phyloP scores from a whole-genome alignment of 176 grass and related monocot genomes.

The Elaeis guineensis region DNA sequence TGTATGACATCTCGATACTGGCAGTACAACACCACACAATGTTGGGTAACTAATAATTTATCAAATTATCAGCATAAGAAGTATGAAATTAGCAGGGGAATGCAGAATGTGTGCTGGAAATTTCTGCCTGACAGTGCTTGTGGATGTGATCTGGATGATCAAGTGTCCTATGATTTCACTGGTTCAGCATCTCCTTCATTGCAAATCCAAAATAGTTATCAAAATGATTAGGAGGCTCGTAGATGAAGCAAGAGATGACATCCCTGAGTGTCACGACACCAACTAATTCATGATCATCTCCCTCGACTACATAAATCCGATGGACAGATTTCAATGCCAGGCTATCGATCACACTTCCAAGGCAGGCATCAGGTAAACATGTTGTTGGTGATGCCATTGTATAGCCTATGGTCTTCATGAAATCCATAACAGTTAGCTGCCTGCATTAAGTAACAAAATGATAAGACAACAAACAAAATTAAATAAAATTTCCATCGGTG shows the following conservation, averaged over 20 bases:
- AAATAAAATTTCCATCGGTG: no score
- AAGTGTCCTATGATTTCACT: no score
- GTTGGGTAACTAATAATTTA: no score
- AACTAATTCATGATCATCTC: slow-evolving; percentile 28
- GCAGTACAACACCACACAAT: no score
- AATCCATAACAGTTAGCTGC: slow-evolving; percentile 66
- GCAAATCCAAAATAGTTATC: slow-evolving; percentile 32
- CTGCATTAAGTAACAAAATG: slow-evolving; percentile 13
- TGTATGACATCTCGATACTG: no score
- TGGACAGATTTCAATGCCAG: slow-evolving; percentile 76
- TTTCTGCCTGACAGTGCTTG: no score
- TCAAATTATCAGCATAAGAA: no score
- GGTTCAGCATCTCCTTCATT: slow-evolving; percentile 5
- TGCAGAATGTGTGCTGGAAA: no score
- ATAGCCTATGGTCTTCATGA: slow-evolving; percentile 53
- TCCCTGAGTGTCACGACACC: slow-evolving; percentile 83
- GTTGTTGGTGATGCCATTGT: slow-evolving; percentile 41
- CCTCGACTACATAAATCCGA: slow-evolving; percentile 69
- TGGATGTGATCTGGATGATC: no score
- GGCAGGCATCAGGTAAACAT: slow-evolving; percentile 37
- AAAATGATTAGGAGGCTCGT: slow-evolving; percentile 58
- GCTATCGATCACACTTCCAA: slow-evolving; percentile 75
- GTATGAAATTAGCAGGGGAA: no score
- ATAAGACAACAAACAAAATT: no score
- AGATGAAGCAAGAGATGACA: slow-evolving; percentile 87